Percentiles rank a stretch among this genome's conserved stretches.
Evolutionary conservation across 306 rosid species (phyloP).

Genomic region (Acacia crassicarpa): DNA sequence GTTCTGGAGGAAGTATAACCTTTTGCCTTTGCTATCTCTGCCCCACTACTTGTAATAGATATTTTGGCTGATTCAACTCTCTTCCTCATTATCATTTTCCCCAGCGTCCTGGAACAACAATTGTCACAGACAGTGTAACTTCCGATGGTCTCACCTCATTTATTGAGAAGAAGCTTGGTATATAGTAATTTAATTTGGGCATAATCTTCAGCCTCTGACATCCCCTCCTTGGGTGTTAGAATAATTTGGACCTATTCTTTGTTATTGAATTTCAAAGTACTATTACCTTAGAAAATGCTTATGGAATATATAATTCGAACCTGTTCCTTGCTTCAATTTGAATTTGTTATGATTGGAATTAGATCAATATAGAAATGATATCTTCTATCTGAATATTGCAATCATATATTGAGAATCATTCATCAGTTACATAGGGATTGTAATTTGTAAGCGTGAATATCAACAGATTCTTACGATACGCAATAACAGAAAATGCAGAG

Average conservation of each 20-base stretch:
- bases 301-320: constrained; percentile 7
- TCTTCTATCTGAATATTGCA: no score
- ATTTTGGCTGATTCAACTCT: background rate
- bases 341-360: background rate
- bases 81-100: constrained; percentile 28
- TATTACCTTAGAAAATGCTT: background rate
- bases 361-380: no score
- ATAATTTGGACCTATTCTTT: constrained; percentile 5
- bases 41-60: constrained; percentile 5
- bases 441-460: no score
- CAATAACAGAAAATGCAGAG: no score
- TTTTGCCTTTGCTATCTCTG: constrained; percentile 22
- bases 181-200: constrained; percentile 27
- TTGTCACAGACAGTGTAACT: constrained; percentile 97
- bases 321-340: constrained; percentile 9
- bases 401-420: no score
- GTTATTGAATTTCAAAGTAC: background rate
- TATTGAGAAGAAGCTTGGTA: constrained; percentile 94
- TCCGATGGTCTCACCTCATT: constrained; percentile 93
- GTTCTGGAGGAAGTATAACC: constrained; percentile 85
- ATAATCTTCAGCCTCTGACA: constrained; percentile 1
- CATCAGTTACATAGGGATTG: no score
- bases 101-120: constrained; percentile 93
- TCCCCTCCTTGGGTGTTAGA: background rate
- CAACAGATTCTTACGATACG: no score